Conservation (phyloP, 2,329 filamentous ascomycete species). For the Pseudopithomyces chartarum region DNA sequence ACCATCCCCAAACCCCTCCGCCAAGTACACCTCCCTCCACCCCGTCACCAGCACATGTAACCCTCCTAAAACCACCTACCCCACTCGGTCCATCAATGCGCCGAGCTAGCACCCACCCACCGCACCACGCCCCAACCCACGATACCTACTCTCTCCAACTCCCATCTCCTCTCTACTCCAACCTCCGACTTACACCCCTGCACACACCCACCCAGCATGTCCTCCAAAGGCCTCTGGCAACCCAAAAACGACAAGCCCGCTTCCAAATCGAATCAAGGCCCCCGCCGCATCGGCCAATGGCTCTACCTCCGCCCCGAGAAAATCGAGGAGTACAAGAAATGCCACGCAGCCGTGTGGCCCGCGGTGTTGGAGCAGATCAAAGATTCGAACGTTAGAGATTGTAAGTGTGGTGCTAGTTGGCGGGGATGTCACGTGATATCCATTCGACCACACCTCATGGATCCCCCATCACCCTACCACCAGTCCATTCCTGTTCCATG, state of each 20-base stretch:
- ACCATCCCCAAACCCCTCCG: too few species aligned
- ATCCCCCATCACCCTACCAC: too few species aligned
- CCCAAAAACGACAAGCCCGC: background rate
- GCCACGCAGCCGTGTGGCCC: conserved; percentile 76
- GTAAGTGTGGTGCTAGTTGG: too few species aligned
- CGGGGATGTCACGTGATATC: background rate
- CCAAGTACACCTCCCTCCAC: too few species aligned
- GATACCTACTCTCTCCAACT: background rate
- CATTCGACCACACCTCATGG: too few species aligned
- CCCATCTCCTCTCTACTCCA: background rate
- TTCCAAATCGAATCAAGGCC: conserved; percentile 24
- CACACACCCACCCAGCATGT: background rate
- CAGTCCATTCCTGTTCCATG: too few species aligned
- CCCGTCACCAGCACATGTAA: too few species aligned
- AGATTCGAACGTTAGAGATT: conserved; percentile 75
- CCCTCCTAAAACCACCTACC: background rate
- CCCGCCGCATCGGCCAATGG: conserved; percentile 69
- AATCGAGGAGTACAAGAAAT: conserved; percentile 72
- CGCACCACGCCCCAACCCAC: background rate
- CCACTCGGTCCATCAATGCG: conserved; percentile 3
- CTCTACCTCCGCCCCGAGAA: conserved; percentile 71
- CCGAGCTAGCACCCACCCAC: background rate
- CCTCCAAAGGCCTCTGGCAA: conserved; percentile 10
- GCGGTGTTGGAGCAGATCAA: conserved; percentile 77
- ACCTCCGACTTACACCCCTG: background rate